Evolutionary conservation across 139 green algal genomes (phyloP).

Genomic region (Axilococcus clingmanii): DNA sequence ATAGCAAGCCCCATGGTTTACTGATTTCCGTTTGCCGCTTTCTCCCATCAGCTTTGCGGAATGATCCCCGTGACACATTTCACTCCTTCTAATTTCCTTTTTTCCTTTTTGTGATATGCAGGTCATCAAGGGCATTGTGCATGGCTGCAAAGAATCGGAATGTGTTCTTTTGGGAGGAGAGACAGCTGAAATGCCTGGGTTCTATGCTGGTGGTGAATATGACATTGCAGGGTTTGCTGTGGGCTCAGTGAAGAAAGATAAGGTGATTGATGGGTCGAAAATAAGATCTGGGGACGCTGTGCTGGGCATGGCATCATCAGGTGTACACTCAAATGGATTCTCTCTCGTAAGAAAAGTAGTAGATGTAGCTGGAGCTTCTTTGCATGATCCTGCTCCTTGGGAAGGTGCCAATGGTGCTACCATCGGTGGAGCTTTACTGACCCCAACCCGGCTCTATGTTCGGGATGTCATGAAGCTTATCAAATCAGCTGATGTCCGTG

Average conservation of each 20-base stretch:
- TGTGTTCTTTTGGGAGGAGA: constrained; percentile 90
- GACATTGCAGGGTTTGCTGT: constrained; percentile 97
- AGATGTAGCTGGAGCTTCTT: constrained; percentile 33
- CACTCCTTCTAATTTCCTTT: background rate
- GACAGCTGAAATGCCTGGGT: constrained; percentile 97
- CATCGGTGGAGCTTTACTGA: constrained; percentile 57
- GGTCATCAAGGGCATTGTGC: constrained; percentile 95
- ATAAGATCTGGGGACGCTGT: constrained; percentile 79
- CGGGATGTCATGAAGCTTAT: constrained; percentile 37
- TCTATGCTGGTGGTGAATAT: constrained; percentile 96
- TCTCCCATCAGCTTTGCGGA: too few relatives aligned
- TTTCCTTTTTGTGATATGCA: constrained; percentile 11
- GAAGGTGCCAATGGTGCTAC: constrained; percentile 15
- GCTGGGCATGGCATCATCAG: constrained; percentile 69
- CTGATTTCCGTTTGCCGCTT: too few relatives aligned
- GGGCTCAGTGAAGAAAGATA: constrained; percentile 86
- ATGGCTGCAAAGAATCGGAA: constrained; percentile 81
- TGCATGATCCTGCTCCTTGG: constrained; percentile 61
- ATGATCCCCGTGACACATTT: constrained; percentile 32
- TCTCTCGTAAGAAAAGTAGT: constrained; percentile 83
- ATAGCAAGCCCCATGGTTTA: constrained; percentile 7
- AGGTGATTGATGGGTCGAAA: constrained; percentile 78
- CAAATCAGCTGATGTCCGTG: constrained; percentile 46
- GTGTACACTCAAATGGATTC: constrained; percentile 96
- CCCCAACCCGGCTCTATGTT: constrained; percentile 61